Evolutionary conservation across 768 basidiomycete genomes (phyloP).

Genomic region (Trametopsis cervina): DNA sequence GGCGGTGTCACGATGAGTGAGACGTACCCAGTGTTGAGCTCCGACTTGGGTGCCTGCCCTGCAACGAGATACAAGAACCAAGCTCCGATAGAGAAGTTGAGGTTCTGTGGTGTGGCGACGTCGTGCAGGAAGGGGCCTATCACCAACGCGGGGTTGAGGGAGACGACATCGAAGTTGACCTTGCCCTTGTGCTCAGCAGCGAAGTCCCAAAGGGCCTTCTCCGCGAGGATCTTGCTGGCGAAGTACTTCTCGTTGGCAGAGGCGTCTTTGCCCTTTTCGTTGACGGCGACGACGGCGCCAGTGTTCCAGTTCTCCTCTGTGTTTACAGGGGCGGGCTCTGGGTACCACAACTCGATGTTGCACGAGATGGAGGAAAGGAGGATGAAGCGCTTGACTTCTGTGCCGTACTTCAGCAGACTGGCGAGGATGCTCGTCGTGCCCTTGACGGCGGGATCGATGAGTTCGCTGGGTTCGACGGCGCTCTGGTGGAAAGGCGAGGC

Average conservation of each 20-base stretch:
- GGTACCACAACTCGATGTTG: not conserved
- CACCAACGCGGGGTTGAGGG: slow-evolving; percentile 45
- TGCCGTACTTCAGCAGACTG: slow-evolving; percentile 21
- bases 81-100: slow-evolving; percentile 28
- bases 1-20: not conserved
- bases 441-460: slow-evolving; percentile 56
- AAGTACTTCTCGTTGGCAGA: slow-evolving; percentile 29
- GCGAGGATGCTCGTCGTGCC: slow-evolving; percentile 1
- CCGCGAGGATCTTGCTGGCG: slow-evolving; percentile 54
- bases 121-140: slow-evolving; percentile 18
- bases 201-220: slow-evolving; percentile 49
- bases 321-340: not conserved
- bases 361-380: not conserved
- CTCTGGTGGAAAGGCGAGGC: slow-evolving; percentile 55
- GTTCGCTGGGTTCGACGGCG: slow-evolving; percentile 38
- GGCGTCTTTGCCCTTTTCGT: not conserved
- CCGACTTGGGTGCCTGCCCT: too few species aligned
- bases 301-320: slow-evolving; percentile 6
- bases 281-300: not conserved
- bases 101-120: slow-evolving; percentile 23
- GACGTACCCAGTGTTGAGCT: not conserved
- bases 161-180: slow-evolving; percentile 35
- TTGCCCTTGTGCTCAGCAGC: slow-evolving; percentile 32
- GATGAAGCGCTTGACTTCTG: slow-evolving; percentile 1
- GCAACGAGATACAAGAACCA: slow-evolving; percentile 15